These are phyloP conservation scores for Asterophora parasitica DNA, from an alignment of 768 basidiomycete species.

Conservation along the genomic window DNA sequence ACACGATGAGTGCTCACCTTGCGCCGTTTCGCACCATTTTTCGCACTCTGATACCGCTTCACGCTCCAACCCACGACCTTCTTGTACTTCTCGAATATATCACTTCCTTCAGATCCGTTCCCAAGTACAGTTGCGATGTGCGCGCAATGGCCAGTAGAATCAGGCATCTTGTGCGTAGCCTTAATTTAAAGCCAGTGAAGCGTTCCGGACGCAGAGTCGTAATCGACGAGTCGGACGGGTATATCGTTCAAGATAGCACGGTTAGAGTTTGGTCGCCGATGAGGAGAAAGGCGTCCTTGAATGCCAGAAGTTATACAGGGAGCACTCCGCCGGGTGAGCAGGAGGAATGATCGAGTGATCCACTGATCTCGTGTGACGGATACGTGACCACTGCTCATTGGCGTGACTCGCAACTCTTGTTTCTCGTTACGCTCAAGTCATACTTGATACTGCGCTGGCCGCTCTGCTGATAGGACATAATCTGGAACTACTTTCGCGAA, in stretches of 20 bases:
- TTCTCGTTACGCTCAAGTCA: no score
- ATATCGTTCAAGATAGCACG: neutral
- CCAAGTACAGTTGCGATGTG: slow-evolving; percentile 38
- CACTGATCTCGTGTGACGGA: neutral
- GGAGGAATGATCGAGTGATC: neutral
- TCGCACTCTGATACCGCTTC: slow-evolving; percentile 38
- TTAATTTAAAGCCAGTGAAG: neutral
- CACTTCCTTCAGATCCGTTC: slow-evolving; percentile 21
- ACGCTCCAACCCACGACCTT: slow-evolving; percentile 53
- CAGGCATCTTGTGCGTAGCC: slow-evolving; percentile 4
- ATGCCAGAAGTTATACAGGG: neutral
- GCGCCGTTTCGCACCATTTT: slow-evolving; percentile 53
- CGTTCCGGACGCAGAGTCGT: neutral
- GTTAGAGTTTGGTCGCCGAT: neutral
- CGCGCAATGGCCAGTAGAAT: slow-evolving; percentile 22
- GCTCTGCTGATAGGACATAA: no score
- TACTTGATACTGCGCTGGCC: no score
- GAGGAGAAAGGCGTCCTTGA: neutral
- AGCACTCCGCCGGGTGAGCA: neutral
- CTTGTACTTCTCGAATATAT: slow-evolving; percentile 40
- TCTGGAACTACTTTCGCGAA: no score
- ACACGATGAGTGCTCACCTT: slow-evolving; percentile 41
- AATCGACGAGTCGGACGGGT: neutral
- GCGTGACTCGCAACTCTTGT: no score
- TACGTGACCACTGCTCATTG: no score